Conservation (phyloP, 139 green algal species). For the Ostreobium quekettii region DNA sequence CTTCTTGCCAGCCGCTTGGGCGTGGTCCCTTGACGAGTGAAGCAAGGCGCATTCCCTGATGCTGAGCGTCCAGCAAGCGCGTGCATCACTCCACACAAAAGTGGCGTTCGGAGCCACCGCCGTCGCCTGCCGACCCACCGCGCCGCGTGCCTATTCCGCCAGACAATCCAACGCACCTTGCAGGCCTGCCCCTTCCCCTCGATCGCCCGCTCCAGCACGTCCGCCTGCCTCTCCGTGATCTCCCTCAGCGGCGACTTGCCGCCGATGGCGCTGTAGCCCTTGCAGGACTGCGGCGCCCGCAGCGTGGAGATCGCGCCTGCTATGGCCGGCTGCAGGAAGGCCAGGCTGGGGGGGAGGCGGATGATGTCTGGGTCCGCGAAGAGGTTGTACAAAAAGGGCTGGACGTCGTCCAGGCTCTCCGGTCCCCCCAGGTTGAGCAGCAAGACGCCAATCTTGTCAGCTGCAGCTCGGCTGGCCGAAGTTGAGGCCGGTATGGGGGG, state of each 20-base stretch:
- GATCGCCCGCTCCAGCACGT: constrained; percentile 57
- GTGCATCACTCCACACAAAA: too few relatives aligned
- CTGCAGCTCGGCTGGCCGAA: too few relatives aligned
- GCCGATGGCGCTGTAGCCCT: constrained; percentile 92
- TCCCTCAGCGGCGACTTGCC: constrained; percentile 83
- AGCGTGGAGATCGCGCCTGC: constrained; percentile 74
- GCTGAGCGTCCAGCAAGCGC: too few relatives aligned
- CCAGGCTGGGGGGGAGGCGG: constrained; percentile 31
- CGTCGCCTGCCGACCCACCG: too few relatives aligned
- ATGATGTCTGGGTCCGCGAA: constrained; percentile 98
- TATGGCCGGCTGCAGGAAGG: constrained; percentile 77
- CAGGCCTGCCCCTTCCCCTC: constrained; percentile 26
- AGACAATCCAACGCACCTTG: constrained; percentile 4
- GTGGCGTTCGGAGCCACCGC: too few relatives aligned
- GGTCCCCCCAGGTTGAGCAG: constrained; percentile 96
- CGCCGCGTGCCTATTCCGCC: background rate
- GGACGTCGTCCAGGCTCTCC: constrained; percentile 91
- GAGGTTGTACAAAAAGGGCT: constrained; percentile 98
- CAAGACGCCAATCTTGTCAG: constrained; percentile 85
- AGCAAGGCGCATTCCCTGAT: too few relatives aligned
- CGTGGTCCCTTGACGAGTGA: too few relatives aligned
- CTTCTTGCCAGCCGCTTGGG: too few relatives aligned
- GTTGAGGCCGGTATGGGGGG: too few relatives aligned
- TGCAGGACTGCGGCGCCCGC: constrained; percentile 75
- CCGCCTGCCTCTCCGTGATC: constrained; percentile 92